Evolutionary conservation across 2,329 filamentous ascomycete genomes (phyloP).

Genomic region (Colletotrichum shisoi): DNA sequence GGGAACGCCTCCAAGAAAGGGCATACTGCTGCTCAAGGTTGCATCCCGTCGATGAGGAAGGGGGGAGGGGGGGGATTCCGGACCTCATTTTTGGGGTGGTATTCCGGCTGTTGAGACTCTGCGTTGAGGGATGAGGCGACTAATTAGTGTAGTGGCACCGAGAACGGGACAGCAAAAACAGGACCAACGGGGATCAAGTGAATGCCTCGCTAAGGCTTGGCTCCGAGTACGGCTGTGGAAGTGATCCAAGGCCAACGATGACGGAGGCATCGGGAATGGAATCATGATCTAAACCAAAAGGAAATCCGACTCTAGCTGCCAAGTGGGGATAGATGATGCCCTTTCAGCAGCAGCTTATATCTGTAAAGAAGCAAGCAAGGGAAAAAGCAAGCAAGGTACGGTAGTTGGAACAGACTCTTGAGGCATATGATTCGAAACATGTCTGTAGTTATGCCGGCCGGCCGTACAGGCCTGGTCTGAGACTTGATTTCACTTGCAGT

Average conservation of each 20-base stretch:
- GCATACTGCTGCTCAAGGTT: constrained; percentile 15
- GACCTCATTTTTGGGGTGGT: neutral
- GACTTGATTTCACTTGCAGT: constrained; percentile 1
- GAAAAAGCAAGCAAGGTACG: too few relatives aligned
- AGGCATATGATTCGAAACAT: too few relatives aligned
- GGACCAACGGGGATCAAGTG: constrained; percentile 19
- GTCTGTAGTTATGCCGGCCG: too few relatives aligned
- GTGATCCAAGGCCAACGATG: neutral
- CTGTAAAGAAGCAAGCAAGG: too few relatives aligned
- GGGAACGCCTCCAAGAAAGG: neutral
- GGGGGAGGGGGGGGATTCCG: neutral
- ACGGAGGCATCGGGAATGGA: neutral
- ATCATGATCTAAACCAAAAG: neutral
- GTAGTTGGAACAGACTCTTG: too few relatives aligned
- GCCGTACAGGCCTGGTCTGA: neutral
- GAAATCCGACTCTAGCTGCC: constrained; percentile 13
- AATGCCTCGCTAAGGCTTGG: constrained; percentile 14
- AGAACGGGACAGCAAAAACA: neutral
- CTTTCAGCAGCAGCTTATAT: too few relatives aligned
- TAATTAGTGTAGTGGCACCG: neutral
- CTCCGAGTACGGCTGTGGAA: neutral
- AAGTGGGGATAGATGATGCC: neutral
- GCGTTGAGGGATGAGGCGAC: constrained; percentile 1
- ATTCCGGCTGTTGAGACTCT: constrained; percentile 10
- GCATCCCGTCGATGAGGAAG: constrained; percentile 16